Percentiles rank a stretch among this genome's conserved stretches.
Conservation (phyloP, 1,139 yeast genomes). For the Debaryomycetaceae sp. region DNA sequence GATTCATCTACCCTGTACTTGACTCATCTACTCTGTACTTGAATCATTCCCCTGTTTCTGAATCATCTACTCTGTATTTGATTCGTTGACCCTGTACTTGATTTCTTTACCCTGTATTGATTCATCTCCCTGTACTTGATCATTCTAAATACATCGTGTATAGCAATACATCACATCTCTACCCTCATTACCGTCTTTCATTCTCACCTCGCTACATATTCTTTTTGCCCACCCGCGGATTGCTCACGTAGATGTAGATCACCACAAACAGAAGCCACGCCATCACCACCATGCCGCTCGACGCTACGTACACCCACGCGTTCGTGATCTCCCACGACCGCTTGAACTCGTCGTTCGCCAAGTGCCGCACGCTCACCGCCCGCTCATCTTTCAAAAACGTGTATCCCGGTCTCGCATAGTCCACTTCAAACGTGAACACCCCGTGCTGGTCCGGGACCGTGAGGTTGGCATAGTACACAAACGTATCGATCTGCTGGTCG, state of each 20-base stretch:
- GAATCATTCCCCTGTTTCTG: neutral
- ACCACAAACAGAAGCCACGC: conserved; percentile 72
- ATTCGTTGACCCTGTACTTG: neutral
- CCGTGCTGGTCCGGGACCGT: conserved; percentile 94
- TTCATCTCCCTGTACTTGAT: neutral
- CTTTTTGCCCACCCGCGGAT: conserved; percentile 20
- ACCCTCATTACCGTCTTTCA: neutral
- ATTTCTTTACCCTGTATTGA: neutral
- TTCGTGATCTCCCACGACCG: conserved; percentile 90
- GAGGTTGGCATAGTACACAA: conserved; percentile 35
- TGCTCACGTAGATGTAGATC: conserved; percentile 45
- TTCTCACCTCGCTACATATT: conserved; percentile 11
- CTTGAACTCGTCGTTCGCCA: conserved; percentile 91
- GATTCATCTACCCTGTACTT: too few species aligned
- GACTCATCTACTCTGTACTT: neutral
- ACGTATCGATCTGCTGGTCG: conserved; percentile 34
- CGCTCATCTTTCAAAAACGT: conserved; percentile 54
- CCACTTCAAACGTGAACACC: conserved; percentile 76
- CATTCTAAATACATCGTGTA: neutral
- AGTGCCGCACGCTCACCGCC: conserved; percentile 81
- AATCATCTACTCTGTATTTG: neutral
- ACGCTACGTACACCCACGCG: conserved; percentile 81
- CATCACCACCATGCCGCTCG: conserved; percentile 56
- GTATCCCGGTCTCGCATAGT: conserved; percentile 73
- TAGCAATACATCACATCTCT: too few species aligned